phyloP scores from a whole-genome alignment of 2,329 filamentous ascomycete species.

The Apiospora koreana region DNA sequence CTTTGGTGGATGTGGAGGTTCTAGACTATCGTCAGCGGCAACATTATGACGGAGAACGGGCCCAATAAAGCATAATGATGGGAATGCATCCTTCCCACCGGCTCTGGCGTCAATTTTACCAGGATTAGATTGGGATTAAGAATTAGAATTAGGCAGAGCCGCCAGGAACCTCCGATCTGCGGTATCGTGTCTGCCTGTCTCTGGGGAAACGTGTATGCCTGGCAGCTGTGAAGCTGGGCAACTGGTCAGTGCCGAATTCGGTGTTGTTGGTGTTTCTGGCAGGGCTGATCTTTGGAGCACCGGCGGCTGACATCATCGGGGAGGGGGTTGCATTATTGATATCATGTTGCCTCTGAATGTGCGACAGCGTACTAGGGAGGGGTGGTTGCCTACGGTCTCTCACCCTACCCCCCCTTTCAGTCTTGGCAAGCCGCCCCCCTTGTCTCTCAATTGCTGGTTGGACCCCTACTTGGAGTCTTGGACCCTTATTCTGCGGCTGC shows the following conservation, averaged over 20 bases:
- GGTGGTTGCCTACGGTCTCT: not conserved
- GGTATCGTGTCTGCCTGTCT: not conserved
- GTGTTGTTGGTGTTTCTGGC: not conserved
- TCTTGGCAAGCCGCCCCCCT: not conserved
- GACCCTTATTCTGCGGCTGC: constrained; percentile 10
- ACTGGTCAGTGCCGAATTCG: not conserved
- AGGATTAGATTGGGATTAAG: constrained; percentile 4
- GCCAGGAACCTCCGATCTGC: not conserved
- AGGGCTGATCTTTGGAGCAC: not conserved
- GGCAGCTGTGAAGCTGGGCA: not conserved
- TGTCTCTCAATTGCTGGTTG: not conserved
- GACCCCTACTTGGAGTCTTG: constrained; percentile 11
- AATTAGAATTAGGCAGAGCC: not conserved
- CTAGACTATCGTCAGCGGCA: constrained; percentile 7
- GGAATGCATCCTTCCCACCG: not conserved
- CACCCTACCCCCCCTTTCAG: not conserved
- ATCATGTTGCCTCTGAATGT: not conserved
- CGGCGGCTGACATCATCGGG: constrained; percentile 1
- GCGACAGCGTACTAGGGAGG: not conserved
- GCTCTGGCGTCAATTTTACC: not conserved
- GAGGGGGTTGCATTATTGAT: constrained; percentile 7
- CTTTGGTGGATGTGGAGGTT: not conserved
- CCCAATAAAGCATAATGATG: not conserved
- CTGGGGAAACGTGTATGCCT: not conserved
- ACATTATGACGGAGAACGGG: not conserved